Evolutionary conservation across 1,284 basidiomycete genomes (phyloP).

Genomic region (Cutaneotrichosporon sp.): DNA sequence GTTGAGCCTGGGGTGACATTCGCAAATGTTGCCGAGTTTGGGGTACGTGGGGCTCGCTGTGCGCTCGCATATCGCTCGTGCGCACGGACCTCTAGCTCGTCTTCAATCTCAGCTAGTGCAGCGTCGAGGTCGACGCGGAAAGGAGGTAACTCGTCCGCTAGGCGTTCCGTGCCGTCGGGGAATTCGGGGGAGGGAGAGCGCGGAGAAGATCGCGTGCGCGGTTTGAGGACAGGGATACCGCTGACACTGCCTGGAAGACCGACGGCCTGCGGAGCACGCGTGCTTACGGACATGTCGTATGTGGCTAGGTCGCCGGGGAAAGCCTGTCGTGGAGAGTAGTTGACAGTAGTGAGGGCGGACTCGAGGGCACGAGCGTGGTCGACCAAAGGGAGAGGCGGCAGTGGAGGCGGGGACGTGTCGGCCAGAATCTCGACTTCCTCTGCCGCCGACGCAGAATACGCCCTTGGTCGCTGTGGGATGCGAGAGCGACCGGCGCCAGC

Average conservation of each 20-base stretch:
- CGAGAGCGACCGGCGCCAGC: conserved; percentile 14
- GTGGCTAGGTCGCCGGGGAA: conserved; percentile 1
- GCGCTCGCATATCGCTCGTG: conserved; percentile 20
- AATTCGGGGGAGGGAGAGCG: conserved; percentile 23
- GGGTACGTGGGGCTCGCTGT: conserved; percentile 10
- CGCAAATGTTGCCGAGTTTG: conserved; percentile 1
- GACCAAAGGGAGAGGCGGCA: conserved; percentile 5
- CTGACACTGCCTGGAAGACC: conserved; percentile 12
- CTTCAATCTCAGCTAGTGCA: conserved; percentile 25
- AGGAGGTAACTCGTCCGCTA: conserved; percentile 20
- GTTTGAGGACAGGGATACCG: conserved; percentile 27
- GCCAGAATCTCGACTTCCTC: conserved; percentile 12
- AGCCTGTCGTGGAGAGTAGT: neutral
- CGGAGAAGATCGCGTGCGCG: conserved; percentile 14
- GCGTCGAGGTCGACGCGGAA: conserved; percentile 29
- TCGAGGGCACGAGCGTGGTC: conserved; percentile 5
- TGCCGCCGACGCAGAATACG: conserved; percentile 18
- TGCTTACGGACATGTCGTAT: conserved; percentile 16
- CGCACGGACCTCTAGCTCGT: conserved; percentile 26
- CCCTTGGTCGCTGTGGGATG: conserved; percentile 20
- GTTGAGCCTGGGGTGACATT: conserved; percentile 1
- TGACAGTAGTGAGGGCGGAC: neutral
- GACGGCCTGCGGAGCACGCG: conserved; percentile 19
- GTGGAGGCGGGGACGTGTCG: conserved; percentile 11
- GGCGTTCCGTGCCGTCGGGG: conserved; percentile 8